phyloP scores from a whole-genome alignment of 2,329 filamentous ascomycete species.

The Didymella keratinophila region DNA sequence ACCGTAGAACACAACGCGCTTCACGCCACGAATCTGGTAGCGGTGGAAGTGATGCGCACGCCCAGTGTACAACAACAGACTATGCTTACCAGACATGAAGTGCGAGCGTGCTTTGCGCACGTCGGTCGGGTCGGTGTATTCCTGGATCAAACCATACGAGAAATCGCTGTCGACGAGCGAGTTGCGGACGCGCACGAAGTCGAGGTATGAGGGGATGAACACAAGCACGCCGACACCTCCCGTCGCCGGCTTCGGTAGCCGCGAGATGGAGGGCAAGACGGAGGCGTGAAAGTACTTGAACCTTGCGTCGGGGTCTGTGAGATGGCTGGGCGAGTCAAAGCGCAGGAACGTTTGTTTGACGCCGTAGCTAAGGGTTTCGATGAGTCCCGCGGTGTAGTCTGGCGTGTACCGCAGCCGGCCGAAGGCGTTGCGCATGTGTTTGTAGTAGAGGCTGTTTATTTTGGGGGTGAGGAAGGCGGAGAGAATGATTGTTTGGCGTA shows the following conservation, averaged over 20 bases:
- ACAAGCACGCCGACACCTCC: constrained; percentile 73
- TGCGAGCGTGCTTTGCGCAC: constrained; percentile 85
- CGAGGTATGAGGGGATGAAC: constrained; percentile 92
- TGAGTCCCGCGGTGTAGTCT: constrained; percentile 74
- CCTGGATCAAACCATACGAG: constrained; percentile 83
- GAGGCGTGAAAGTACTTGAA: constrained; percentile 91
- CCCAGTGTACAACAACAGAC: constrained; percentile 88
- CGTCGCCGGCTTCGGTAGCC: constrained; percentile 68
- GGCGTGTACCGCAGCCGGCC: constrained; percentile 77
- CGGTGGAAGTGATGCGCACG: constrained; percentile 96
- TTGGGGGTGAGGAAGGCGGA: constrained; percentile 88
- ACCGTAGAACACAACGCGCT: constrained; percentile 86
- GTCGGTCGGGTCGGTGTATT: constrained; percentile 82
- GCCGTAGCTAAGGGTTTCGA: constrained; percentile 70
- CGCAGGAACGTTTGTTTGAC: constrained; percentile 89
- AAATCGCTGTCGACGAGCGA: constrained; percentile 80
- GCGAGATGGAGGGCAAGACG: constrained; percentile 76
- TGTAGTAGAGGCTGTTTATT: constrained; percentile 78
- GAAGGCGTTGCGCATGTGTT: constrained; percentile 78
- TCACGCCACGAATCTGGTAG: constrained; percentile 82
- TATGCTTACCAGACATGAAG: constrained; percentile 83
- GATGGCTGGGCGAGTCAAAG: constrained; percentile 74
- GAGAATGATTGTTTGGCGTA: constrained; percentile 85
- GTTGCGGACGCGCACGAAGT: constrained; percentile 93
- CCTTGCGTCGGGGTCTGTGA: constrained; percentile 81